These are phyloP conservation scores for Malassezia caprae DNA, from an alignment of 1,284 basidiomycete genomes.

Conservation along the genomic window DNA sequence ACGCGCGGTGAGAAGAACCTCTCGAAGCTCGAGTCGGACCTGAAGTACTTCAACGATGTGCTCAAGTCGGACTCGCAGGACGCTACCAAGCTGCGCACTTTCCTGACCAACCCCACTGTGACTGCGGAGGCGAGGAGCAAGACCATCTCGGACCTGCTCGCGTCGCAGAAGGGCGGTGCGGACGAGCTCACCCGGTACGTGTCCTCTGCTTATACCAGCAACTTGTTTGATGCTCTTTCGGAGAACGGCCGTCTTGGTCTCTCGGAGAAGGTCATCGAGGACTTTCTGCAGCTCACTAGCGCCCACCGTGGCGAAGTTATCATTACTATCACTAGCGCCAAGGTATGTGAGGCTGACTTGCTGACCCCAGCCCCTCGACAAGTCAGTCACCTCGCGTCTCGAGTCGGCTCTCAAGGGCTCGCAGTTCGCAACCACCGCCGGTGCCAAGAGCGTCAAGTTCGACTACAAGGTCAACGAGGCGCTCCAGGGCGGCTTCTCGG, in stretches of 20 bases:
- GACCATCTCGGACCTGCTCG: constrained; percentile 62
- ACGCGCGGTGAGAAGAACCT: constrained; percentile 55
- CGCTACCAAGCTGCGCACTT: constrained; percentile 57
- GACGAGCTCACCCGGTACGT: constrained; percentile 44
- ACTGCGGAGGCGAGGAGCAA: constrained; percentile 64
- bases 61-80: constrained; percentile 31
- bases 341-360: constrained; percentile 50
- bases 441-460: constrained; percentile 44
- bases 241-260: constrained; percentile 85
- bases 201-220: constrained; percentile 48
- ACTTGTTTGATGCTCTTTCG: constrained; percentile 78
- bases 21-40: constrained; percentile 55
- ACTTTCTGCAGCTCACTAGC: constrained; percentile 79
- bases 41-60: constrained; percentile 52
- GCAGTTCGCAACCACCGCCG: constrained; percentile 32
- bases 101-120: constrained; percentile 80
- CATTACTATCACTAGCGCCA: constrained; percentile 68
- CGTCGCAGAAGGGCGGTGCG: constrained; percentile 29
- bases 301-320: constrained; percentile 87
- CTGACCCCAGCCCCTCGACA: constrained; percentile 32
- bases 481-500: constrained; percentile 60
- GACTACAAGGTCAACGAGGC: constrained; percentile 43
- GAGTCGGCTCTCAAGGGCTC: constrained; percentile 43
- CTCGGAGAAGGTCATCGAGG: constrained; percentile 75
- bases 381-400: constrained; percentile 36